These are phyloP conservation scores for Stygiomarasmius scandens DNA, from an alignment of 1,284 basidiomycete genomes.

Conservation along the genomic window DNA sequence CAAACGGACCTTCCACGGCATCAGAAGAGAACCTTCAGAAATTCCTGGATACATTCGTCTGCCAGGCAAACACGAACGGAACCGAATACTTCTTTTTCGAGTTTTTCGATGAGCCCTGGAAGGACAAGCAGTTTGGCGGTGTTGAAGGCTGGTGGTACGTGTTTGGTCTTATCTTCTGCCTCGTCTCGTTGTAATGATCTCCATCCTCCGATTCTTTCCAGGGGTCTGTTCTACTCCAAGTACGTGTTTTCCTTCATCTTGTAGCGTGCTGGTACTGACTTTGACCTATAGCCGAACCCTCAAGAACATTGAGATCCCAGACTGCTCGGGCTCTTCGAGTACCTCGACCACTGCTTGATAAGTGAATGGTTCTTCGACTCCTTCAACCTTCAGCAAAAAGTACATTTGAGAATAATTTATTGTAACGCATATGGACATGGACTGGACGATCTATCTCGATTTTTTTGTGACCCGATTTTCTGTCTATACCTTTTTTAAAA, in stretches of 20 bases:
- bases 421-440: too few species aligned
- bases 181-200: conserved; percentile 3
- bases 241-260: conserved; percentile 30
- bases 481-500: too few species aligned
- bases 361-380: too few species aligned
- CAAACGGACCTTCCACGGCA: conserved; percentile 56
- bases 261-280: neutral
- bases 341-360: too few species aligned
- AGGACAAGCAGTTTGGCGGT: conserved; percentile 52
- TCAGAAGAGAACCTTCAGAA: conserved; percentile 57
- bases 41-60: conserved; percentile 75
- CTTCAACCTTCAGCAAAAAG: too few species aligned
- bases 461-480: too few species aligned
- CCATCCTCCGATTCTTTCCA: conserved; percentile 42
- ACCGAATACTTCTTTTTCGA: conserved; percentile 73
- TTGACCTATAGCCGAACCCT: conserved; percentile 15
- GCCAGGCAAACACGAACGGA: conserved; percentile 68
- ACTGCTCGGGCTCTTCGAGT: conserved; percentile 1
- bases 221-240: conserved; percentile 69
- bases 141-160: conserved; percentile 55
- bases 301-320: conserved; percentile 20
- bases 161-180: conserved; percentile 33
- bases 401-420: too few species aligned
- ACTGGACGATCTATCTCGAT: too few species aligned
- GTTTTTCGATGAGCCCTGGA: conserved; percentile 76